Evolutionary conservation across 257 asterid genomes (phyloP), one percentile per base, ranked within the genome.

Genomic region (Striga asiatica): DNA sequence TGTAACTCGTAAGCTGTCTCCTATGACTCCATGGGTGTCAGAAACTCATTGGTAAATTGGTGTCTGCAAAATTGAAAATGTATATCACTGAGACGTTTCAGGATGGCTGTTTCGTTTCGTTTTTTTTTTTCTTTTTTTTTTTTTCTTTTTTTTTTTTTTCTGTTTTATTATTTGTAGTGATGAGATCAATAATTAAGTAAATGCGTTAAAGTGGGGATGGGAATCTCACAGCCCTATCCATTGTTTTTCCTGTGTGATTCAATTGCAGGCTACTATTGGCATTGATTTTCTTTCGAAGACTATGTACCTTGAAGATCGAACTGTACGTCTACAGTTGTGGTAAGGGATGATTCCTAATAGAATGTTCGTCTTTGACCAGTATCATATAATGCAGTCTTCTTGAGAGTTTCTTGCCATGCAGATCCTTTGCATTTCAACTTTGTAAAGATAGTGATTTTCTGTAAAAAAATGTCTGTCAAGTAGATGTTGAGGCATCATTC

Each of bases 261-360:
- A n/a, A 17, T 58, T 48, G 73, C 84, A 85, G 97, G 97, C 97
- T 45, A 88, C 95, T 37, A 88, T 88, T 66, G 97, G 95, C 24
- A 88, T 88, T 71, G 97, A 88, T 81, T 88, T 88, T 66, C 75
- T 85, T 24, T 82, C 97, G 1, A 88, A 88, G 81, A 88, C 97
- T 12, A 88, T 88, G 95, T 88, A 88, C 66, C 94, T 88, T 27
- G 97, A 88, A 80, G 97, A 88, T 72, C 87, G 97, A 61, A 88
- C 94, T 53, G 95, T 88, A 29, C 74, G 95, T 35, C 71, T 88
- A 81, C 97, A 85, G 79, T 70, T 85, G 56, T 88, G 95, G 97
- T 88, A 80, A 54, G 88, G 68, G 13, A 23, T 17, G 13, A 31
- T 67, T 55, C 64, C 67, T 60, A 42, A 17, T 58, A 62, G 57